Percentiles rank a stretch among this genome's conserved stretches.
phyloP scores from a whole-genome alignment of 1,284 basidiomycete genomes.

The Trichosporon asahii region DNA sequence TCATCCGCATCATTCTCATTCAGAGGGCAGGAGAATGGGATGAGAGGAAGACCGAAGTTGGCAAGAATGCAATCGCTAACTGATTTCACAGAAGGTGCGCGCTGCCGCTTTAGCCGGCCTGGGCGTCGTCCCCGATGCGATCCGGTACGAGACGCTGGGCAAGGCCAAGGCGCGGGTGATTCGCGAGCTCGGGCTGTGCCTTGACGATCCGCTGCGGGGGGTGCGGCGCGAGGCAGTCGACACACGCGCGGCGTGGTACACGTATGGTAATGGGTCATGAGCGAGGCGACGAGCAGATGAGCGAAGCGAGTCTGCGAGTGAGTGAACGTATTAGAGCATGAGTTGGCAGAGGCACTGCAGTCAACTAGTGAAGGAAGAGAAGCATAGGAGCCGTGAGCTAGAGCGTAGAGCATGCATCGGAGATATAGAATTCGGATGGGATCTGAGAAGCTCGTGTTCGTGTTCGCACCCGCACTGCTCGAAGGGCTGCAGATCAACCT shows the following conservation, averaged over 20 bases:
- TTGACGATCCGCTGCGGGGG: constrained; percentile 78
- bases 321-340: too few species aligned
- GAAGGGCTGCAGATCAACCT: too few species aligned
- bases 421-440: too few species aligned
- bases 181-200: constrained; percentile 64
- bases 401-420: background rate
- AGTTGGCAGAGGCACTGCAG: too few species aligned
- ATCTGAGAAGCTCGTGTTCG: too few species aligned
- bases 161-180: constrained; percentile 69
- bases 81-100: constrained; percentile 57
- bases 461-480: too few species aligned
- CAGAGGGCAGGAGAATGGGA: too few species aligned
- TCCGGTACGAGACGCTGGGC: constrained; percentile 75
- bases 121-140: constrained; percentile 64
- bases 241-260: constrained; percentile 60
- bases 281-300: background rate
- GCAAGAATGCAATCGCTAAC: too few species aligned
- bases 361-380: too few species aligned
- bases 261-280: constrained; percentile 15
- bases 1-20: too few species aligned
- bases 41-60: too few species aligned
- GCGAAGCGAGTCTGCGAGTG: background rate
- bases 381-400: too few species aligned
- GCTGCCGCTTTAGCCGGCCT: constrained; percentile 72
- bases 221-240: constrained; percentile 85